phyloP scores from a whole-genome alignment of 1,284 basidiomycete species.

The Tremellales sp. region DNA sequence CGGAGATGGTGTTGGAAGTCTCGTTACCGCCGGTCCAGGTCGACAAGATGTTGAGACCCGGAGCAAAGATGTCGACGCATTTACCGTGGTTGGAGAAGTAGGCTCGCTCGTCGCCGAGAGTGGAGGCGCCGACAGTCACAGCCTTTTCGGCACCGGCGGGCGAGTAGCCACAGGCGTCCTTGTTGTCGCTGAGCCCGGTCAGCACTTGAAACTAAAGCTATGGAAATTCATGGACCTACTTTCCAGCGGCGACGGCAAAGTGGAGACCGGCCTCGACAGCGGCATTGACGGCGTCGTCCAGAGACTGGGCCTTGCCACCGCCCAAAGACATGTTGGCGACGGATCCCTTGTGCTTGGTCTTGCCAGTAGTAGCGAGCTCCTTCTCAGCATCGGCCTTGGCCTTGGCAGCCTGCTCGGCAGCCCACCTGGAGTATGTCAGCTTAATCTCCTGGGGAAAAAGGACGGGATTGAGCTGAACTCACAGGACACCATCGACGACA shows the following conservation, averaged over 20 bases:
- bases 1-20: conserved; percentile 62
- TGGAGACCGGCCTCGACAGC: conserved; percentile 82
- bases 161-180: conserved; percentile 68
- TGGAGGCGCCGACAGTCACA: conserved; percentile 82
- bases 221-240: conserved; percentile 36
- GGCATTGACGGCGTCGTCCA: conserved; percentile 80
- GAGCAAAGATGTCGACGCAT: conserved; percentile 79
- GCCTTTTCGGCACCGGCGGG: conserved; percentile 71
- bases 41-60: conserved; percentile 74
- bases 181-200: conserved; percentile 53
- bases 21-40: conserved; percentile 62
- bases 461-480: conserved; percentile 8
- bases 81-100: conserved; percentile 79
- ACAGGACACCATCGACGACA: conserved; percentile 75
- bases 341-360: conserved; percentile 81
- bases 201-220: conserved; percentile 7
- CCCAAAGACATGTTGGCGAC: conserved; percentile 98
- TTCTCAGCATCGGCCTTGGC: conserved; percentile 58
- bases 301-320: conserved; percentile 83
- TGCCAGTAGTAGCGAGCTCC: conserved; percentile 62
- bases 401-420: conserved; percentile 60
- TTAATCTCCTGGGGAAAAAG: background rate
- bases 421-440: conserved; percentile 59
- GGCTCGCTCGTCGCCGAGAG: conserved; percentile 73
- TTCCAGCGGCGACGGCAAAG: conserved; percentile 92